A percentile compares a stretch with the other conserved stretches of the same genome.
These are phyloP conservation scores for Neurospora tetrasperma DNA, from an alignment of 495 filamentous ascomycete genomes.

Conservation along the genomic window DNA sequence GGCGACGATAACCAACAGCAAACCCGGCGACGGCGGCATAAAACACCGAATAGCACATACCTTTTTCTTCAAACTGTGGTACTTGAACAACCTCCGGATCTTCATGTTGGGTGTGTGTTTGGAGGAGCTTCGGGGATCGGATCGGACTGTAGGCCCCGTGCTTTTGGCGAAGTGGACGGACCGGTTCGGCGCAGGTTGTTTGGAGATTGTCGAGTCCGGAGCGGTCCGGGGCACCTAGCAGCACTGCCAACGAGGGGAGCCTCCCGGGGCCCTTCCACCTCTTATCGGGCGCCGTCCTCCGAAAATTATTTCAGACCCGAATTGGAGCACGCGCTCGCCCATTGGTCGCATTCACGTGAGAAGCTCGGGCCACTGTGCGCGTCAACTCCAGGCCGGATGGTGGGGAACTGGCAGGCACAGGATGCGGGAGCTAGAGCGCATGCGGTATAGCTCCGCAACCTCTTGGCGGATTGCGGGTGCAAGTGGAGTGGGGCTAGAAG, in stretches of 20 bases:
- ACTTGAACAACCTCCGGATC: constrained; percentile 42
- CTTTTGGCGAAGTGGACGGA: not conserved
- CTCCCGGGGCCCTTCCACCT: not conserved
- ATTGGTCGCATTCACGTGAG: constrained; percentile 17
- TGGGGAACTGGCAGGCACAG: not conserved
- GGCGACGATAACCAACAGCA: not conserved
- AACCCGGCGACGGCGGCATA: not conserved
- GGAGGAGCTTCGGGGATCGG: not conserved
- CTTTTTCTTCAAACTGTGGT: constrained; percentile 51
- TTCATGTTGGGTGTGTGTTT: constrained; percentile 31
- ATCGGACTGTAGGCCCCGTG: constrained; percentile 8
- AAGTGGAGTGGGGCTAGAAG: not conserved
- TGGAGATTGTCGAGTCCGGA: constrained; percentile 1
- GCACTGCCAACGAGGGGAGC: not conserved
- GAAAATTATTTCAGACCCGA: constrained; percentile 16
- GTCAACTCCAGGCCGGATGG: not conserved
- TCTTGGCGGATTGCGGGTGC: not conserved
- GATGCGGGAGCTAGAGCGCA: not conserved
- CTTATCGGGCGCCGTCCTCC: constrained; percentile 3
- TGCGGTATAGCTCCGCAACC: not conserved
- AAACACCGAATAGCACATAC: constrained; percentile 30
- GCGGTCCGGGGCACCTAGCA: not conserved
- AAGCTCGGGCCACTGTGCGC: not conserved
- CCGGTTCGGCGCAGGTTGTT: not conserved
- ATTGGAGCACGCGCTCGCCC: constrained; percentile 4